A percentile compares a stretch with the other conserved stretches of the same genome.
These are phyloP conservation scores for Daphne laureola DNA, from an alignment of 441 rosid species.

Conservation along the genomic window DNA sequence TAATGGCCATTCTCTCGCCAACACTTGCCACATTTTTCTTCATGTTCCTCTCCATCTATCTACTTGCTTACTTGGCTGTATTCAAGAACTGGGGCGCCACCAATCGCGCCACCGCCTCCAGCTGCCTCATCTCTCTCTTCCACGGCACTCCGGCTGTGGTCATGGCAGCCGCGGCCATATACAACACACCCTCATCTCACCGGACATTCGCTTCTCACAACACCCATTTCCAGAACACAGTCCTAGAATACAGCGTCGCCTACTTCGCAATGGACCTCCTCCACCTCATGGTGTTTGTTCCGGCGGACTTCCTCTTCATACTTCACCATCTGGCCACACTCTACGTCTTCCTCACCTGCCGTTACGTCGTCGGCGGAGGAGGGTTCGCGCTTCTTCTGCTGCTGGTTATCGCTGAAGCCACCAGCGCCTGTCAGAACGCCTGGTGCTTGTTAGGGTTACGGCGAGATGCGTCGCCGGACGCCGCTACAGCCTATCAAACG, in stretches of 20 bases:
- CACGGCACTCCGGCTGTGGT: constrained; percentile 73
- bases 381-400: constrained; percentile 54
- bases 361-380: constrained; percentile 46
- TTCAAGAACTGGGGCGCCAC: constrained; percentile 47
- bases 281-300: constrained; percentile 62
- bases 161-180: constrained; percentile 17
- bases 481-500: constrained; percentile 32
- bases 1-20: constrained; percentile 2
- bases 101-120: constrained; percentile 45
- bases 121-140: constrained; percentile 55
- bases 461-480: constrained; percentile 30
- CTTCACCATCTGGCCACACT: constrained; percentile 78
- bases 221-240: constrained; percentile 36
- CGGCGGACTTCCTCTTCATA: constrained; percentile 56
- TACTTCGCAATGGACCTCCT: constrained; percentile 69
- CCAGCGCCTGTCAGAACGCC: constrained; percentile 65
- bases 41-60: constrained; percentile 34
- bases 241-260: constrained; percentile 66
- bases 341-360: constrained; percentile 60
- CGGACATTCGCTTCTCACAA: constrained; percentile 46
- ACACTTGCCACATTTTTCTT: constrained; percentile 31
- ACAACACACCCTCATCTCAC: constrained; percentile 18
- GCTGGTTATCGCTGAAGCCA: constrained; percentile 62
- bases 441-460: constrained; percentile 27
- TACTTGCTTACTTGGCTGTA: constrained; percentile 34